Percentiles rank a stretch among this genome's conserved stretches.
Conservation (phyloP, 208 protist species). For the Crithidia expoeki region DNA sequence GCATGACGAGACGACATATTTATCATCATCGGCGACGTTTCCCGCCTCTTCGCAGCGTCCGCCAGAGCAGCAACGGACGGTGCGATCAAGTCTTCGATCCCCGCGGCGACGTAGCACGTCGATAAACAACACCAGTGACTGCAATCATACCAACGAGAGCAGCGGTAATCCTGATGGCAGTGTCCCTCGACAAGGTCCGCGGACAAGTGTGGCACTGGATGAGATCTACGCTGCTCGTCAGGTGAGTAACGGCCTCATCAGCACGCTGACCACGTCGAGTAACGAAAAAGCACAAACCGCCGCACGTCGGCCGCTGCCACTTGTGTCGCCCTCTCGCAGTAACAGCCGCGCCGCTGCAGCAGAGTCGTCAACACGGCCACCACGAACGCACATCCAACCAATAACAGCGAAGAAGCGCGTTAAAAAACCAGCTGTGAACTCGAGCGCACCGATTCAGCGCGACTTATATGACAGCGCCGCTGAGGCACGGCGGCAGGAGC, state of each 20-base stretch:
- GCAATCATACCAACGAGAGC: neutral
- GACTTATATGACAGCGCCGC: slow-evolving; percentile 74
- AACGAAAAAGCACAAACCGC: neutral
- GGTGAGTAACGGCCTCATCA: neutral
- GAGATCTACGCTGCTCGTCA: slow-evolving; percentile 28
- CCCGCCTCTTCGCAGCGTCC: neutral
- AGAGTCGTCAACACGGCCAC: neutral
- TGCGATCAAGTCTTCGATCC: slow-evolving; percentile 7
- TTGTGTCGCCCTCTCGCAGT: neutral
- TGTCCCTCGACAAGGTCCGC: slow-evolving; percentile 10
- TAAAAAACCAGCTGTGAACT: neutral
- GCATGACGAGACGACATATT: neutral
- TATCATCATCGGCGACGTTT: neutral
- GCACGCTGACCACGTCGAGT: neutral
- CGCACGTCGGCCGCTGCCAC: no score
- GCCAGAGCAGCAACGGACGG: neutral
- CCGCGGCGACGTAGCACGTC: slow-evolving; percentile 13
- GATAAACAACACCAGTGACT: neutral
- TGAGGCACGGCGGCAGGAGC: slow-evolving; percentile 68
- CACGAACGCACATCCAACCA: neutral
- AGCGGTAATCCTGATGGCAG: slow-evolving; percentile 1
- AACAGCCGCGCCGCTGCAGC: neutral
- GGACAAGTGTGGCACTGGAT: slow-evolving; percentile 30
- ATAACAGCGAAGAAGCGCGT: slow-evolving; percentile 1
- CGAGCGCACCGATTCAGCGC: slow-evolving; percentile 7